Evolutionary conservation across 2,329 filamentous ascomycete species (phyloP).

Genomic region (Tolypocladium cylindrosporum): DNA sequence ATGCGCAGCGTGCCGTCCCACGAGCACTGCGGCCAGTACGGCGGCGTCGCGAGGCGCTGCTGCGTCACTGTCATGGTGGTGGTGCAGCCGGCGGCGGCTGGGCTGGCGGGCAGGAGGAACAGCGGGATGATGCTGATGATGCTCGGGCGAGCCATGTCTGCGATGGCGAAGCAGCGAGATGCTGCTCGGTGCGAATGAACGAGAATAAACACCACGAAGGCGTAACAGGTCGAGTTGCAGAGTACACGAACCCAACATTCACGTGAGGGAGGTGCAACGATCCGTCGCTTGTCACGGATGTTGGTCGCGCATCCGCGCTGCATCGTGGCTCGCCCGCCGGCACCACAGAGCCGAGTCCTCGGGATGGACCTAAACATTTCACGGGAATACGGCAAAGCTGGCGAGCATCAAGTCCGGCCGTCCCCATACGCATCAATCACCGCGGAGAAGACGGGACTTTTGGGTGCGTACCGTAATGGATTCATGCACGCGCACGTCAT

Average conservation of each 20-base stretch:
- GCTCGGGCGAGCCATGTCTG: not conserved
- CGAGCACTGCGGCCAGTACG: conserved; percentile 15
- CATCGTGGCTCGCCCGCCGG: not conserved
- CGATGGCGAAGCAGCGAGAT: not conserved
- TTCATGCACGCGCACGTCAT: not conserved
- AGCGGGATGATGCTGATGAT: not conserved
- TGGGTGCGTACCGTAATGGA: not conserved
- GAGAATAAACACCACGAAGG: not conserved
- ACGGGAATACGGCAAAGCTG: not conserved
- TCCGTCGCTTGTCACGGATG: not conserved
- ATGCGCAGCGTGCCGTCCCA: conserved; percentile 12
- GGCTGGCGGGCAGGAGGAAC: not conserved
- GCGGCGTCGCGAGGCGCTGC: conserved; percentile 15
- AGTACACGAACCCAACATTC: not conserved
- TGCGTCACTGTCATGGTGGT: conserved; percentile 15
- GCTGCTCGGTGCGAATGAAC: not conserved
- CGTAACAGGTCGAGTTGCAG: not conserved
- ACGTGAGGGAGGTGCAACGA: not conserved
- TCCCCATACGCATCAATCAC: not conserved
- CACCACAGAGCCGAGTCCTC: not conserved
- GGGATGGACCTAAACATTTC: not conserved
- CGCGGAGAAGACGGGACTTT: not conserved
- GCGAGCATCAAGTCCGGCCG: not conserved
- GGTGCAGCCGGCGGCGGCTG: conserved; percentile 12
- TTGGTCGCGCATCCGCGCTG: not conserved